Conservation (phyloP, 2,329 filamentous ascomycete genomes). For the Monilinia vaccinii-corymbosi region DNA sequence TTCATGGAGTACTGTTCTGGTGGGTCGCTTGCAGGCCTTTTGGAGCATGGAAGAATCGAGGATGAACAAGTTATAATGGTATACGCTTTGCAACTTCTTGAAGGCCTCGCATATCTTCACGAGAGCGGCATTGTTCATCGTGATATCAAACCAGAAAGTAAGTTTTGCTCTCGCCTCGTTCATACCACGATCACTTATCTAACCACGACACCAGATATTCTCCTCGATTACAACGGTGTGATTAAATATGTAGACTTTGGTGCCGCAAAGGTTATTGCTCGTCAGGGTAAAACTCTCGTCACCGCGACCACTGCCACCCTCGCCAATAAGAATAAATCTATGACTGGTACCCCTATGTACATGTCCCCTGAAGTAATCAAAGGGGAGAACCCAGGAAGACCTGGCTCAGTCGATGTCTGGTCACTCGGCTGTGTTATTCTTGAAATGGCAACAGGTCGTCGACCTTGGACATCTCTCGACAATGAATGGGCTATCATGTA, state of each 20-base stretch:
- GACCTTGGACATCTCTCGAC: constrained; percentile 91
- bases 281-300: constrained; percentile 80
- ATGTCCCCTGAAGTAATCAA: constrained; percentile 99
- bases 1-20: constrained; percentile 99
- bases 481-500: constrained; percentile 99
- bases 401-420: constrained; percentile 90
- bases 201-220: constrained; percentile 54
- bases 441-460: constrained; percentile 91
- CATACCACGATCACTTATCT: background rate
- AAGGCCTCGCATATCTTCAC: constrained; percentile 89
- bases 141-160: constrained; percentile 95
- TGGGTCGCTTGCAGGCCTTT: constrained; percentile 76
- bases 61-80: constrained; percentile 98
- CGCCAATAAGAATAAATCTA: constrained; percentile 68
- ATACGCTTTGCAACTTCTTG: constrained; percentile 86
- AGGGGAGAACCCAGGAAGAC: constrained; percentile 69
- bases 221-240: constrained; percentile 93
- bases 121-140: constrained; percentile 87
- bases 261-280: constrained; percentile 91
- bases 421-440: constrained; percentile 93
- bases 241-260: constrained; percentile 99
- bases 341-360: constrained; percentile 99
- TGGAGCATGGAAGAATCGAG: constrained; percentile 95
- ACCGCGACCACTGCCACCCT: constrained; percentile 42
- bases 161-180: constrained; percentile 32